Base-by-base conservation (phyloP, 2,329 filamentous ascomycete species). In the Phialemonium atrogriseum region DNA sequence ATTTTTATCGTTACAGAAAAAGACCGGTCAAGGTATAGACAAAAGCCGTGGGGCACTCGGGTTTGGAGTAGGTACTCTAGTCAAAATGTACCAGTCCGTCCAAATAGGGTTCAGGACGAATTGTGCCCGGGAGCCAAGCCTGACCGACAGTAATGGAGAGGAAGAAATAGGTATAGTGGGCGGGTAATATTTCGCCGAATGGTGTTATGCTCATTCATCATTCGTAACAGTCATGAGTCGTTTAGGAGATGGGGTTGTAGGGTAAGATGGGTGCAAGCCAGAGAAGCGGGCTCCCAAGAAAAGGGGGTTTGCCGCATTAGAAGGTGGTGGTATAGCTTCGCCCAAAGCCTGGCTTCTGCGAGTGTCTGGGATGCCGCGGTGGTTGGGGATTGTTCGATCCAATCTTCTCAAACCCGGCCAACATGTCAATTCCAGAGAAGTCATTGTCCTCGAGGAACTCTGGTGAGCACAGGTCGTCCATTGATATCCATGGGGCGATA, bases 331-430 rank as follows among this genome's bases (percentile, higher is more conserved):
- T 59, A 41, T 51, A 58, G 37, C 52, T 61, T 35, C 55, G 57
- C 38, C 50, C 53, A 31, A 58, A 39, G 25, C 39, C 40, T 25
- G 59, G 56, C 42, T 60, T 63, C 17, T 48, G 50, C 11, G 40
- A 28, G 30, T 49, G 45, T 27, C 49, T 47, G 33, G 49, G 10
- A 23, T 26, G 7, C 24, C 25, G 29, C 14, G 41, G 32, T 15
- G 44, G 35, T 34, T 43, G 43, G 41, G 35, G 46, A 25, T 39
- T 59, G 41, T 50, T 62, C 27, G 64, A 60, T 27, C 81, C 81
- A 50, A 87, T 86, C 59, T 79, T 82, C 50, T 80, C 74, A 46
- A 86, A 87, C 8, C 80, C 80, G 48, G 84, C 77, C 27, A 83
- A 68, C 42, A 87, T 79, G 46, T 87, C 82, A 30, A 86, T 68